Base-by-base conservation (phyloP, 1,284 basidiomycete genomes). In the Naganishia cerealis region DNA sequence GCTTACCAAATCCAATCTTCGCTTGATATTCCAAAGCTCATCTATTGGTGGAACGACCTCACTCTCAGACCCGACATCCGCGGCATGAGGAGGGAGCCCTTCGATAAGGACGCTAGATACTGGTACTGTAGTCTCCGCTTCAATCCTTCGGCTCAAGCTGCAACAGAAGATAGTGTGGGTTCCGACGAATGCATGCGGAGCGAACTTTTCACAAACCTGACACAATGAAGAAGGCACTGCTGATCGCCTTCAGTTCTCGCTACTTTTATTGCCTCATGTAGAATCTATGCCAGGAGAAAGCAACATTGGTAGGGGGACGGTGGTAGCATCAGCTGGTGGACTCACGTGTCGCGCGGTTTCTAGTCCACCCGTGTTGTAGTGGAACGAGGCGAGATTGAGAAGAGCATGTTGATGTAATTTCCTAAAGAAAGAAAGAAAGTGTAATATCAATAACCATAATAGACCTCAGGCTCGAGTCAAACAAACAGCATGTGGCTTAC, bases 371-470 rank as follows among this genome's bases (percentile, higher is more conserved):
- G 77, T 78, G 26, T 74, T 70, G 58, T 78, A 78, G 53, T 80
- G 76, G 62, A 78, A 80, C 4, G 71, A 70, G 6, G 80, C 80
- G 26, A 81, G 75, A 66, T 79, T 79, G 5, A 81, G 71, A 12
- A 81, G 67, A 9, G 79, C 78, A 68, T 81, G 80, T 56, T 80
- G 80, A 70, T 79, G 77, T 58, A 75, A 72, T 10, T 73, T 76
- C 57, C 75, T 76, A 33, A 7, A 21, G 26, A 40, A 21, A 21
- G 26, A 40, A 21, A 52, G 18, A 58, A 12, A 29, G 5, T 38
- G 40, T 13, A 10, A 12, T 7, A 26, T 40, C 48, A 39, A 38
- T 65, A 10, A 67, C 29, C 16, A 24, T 18, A 8, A 36, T 43
- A 15, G 10, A 10, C 36, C 29, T 33, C 13, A 55, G 18, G 21